Evolutionary conservation across 805 yeast genomes (phyloP).

Genomic region (Lachancea kluyveri): DNA sequence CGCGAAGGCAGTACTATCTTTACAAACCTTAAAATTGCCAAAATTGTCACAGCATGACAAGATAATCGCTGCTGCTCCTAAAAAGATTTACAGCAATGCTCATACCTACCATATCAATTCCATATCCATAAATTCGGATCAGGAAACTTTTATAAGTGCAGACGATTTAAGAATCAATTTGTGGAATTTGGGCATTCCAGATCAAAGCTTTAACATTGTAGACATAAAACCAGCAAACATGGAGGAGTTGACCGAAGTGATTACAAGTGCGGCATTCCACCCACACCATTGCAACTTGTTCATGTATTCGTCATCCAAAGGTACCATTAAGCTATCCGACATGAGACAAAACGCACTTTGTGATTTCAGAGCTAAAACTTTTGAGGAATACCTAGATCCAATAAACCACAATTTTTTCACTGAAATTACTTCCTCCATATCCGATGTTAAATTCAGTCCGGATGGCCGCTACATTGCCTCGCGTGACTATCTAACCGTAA

Average conservation of each 20-base stretch:
- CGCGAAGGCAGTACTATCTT: slow-evolving; percentile 31
- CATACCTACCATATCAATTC: slow-evolving; percentile 98
- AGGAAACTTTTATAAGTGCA: slow-evolving; percentile 86
- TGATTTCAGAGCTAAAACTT: slow-evolving; percentile 79
- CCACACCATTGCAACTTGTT: slow-evolving; percentile 87
- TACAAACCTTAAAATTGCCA: slow-evolving; percentile 64
- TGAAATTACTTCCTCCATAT: slow-evolving; percentile 89
- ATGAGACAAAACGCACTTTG: slow-evolving; percentile 95
- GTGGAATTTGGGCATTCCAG: slow-evolving; percentile 93
- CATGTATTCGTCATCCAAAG: slow-evolving; percentile 93
- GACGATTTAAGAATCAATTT: slow-evolving; percentile 93
- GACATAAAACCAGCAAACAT: slow-evolving; percentile 96
- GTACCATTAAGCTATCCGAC: slow-evolving; percentile 90
- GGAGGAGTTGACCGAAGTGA: slow-evolving; percentile 98
- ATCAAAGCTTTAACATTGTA: slow-evolving; percentile 93
- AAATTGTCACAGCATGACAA: slow-evolving; percentile 90
- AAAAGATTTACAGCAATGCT: slow-evolving; percentile 86
- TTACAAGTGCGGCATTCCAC: slow-evolving; percentile 94
- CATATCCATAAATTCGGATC: slow-evolving; percentile 89
- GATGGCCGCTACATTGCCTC: slow-evolving; percentile 95
- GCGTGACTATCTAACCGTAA: slow-evolving; percentile 94
- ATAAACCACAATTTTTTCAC: slow-evolving; percentile 92
- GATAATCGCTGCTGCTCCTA: slow-evolving; percentile 91
- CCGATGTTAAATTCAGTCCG: slow-evolving; percentile 86
- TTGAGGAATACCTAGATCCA: slow-evolving; percentile 92